Base-by-base conservation (phyloP, 2,329 filamentous ascomycete genomes). In the Penicillium sp. region DNA sequence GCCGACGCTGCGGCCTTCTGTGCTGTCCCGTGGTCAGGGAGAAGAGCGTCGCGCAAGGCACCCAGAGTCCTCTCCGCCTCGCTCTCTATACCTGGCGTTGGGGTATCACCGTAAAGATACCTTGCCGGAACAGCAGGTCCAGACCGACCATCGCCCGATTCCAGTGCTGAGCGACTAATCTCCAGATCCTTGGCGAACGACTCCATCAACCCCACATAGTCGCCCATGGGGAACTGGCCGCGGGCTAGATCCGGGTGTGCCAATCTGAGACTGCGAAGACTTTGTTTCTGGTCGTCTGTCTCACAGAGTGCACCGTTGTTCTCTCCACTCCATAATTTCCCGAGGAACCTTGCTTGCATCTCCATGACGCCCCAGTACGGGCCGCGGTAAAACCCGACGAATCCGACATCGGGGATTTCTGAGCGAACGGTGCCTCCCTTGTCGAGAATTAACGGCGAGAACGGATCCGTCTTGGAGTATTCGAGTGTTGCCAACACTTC, bases 331-430 rank as follows among this genome's bases (percentile, higher is more conserved):
- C 89, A 92, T 11, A 84, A 69, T 13, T 81, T 72, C 0, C 86
- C 80, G 6, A 92, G 75, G 59, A 89, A 81, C 1, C 88, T 82
- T 3, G 90, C 87, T 73, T 95, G 90, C 87, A 92, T 89, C 71
- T 94, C 90, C 81, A 93, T 91, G 0, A 92, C 85, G 1, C 88
- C 88, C 90, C 90, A 95, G 70, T 90, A 94, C 0, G 90, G 89
- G 0, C 89, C 89, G 58, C 90, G 83, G 68, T 95, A 95, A 72
- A 92, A 91, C 0, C 90, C 90, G 1, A 94, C 86, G 65, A 94
- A 92, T 0, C 89, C 89, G 0, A 94, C 74, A 6, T 82, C 82
- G 0, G 86, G 82, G 0, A 92, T 72, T 0, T 78, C 74, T 0
- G 82, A 80, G 56, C 87, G 83, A 53, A 86, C 78, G 0, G 86